These are phyloP conservation scores for Geranium rotundifolium DNA, from an alignment of 345 rosid genomes.

Conservation along the genomic window DNA sequence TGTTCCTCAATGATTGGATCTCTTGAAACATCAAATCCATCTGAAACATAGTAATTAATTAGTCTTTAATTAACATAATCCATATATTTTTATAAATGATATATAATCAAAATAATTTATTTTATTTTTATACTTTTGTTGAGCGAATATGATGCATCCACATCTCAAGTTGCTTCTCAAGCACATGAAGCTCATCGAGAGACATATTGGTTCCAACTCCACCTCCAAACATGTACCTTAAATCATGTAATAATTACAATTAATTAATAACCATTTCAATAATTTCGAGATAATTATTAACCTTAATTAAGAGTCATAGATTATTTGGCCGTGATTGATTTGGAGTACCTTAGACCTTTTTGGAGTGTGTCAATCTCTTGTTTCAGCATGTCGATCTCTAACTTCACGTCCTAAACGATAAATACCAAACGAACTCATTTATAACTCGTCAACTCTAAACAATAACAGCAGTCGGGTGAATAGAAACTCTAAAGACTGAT, in stretches of 20 bases:
- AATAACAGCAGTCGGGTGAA: too few species aligned
- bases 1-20: slow-evolving; percentile 65
- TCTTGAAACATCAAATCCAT: slow-evolving; percentile 75
- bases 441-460: too few species aligned
- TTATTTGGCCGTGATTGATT: not conserved
- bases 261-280: not conserved
- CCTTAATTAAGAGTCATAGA: too few species aligned
- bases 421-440: too few species aligned
- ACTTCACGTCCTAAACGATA: slow-evolving; percentile 35
- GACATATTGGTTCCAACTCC: slow-evolving; percentile 55
- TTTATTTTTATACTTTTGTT: slow-evolving; percentile 42
- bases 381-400: slow-evolving; percentile 55
- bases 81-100: not conserved
- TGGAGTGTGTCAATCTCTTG: slow-evolving; percentile 66
- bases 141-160: slow-evolving; percentile 82
- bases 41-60: slow-evolving; percentile 17
- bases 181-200: slow-evolving; percentile 54
- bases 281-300: too few species aligned
- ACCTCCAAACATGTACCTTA: slow-evolving; percentile 72
- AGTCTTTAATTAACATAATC: not conserved
- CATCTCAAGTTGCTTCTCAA: slow-evolving; percentile 77
- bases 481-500: too few species aligned
- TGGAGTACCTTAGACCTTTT: slow-evolving; percentile 53
- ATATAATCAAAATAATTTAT: too few species aligned
- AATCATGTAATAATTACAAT: not conserved